A percentile compares a stretch with the other conserved stretches of the same genome.
Conservation (phyloP, 1,139 yeast species). For the Candida buenavistaensis region DNA sequence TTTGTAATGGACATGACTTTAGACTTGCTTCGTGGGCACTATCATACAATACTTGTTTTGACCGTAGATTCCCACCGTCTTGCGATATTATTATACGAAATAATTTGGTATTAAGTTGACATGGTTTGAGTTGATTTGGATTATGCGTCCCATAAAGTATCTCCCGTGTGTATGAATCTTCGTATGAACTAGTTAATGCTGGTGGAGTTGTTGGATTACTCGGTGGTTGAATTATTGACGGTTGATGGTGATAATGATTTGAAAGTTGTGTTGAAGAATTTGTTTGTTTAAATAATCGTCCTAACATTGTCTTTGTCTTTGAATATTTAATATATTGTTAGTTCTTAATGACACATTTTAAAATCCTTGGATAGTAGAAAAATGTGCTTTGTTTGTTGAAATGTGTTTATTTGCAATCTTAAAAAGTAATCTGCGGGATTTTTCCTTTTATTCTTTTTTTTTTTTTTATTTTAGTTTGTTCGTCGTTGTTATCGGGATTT, state of each 20-base stretch:
- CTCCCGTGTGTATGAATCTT: conserved; percentile 44
- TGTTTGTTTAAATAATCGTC: conserved; percentile 29
- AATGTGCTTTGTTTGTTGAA: no score
- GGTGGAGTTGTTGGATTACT: conserved; percentile 10
- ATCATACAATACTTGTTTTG: conserved; percentile 52
- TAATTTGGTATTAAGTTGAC: conserved; percentile 31
- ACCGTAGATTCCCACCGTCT: conserved; percentile 51
- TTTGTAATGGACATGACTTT: conserved; percentile 6
- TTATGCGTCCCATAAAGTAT: conserved; percentile 44
- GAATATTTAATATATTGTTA: no score
- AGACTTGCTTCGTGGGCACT: conserved; percentile 27
- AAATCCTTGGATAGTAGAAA: no score
- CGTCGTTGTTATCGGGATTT: no score
- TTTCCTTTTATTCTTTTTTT: no score
- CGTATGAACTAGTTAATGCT: conserved; percentile 26
- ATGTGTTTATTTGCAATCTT: no score
- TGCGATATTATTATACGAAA: conserved; percentile 51
- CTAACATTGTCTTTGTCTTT: conserved; percentile 23
- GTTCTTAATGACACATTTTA: no score
- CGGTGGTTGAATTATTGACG: conserved; percentile 10
- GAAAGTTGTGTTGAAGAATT: conserved; percentile 12
- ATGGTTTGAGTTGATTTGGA: conserved; percentile 28
- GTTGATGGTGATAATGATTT: conserved; percentile 5
- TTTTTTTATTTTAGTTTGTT: no score
- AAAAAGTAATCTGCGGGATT: no score